Conservation (phyloP, 2,329 filamentous ascomycete genomes). For the Colletotrichum tamarilloi region DNA sequence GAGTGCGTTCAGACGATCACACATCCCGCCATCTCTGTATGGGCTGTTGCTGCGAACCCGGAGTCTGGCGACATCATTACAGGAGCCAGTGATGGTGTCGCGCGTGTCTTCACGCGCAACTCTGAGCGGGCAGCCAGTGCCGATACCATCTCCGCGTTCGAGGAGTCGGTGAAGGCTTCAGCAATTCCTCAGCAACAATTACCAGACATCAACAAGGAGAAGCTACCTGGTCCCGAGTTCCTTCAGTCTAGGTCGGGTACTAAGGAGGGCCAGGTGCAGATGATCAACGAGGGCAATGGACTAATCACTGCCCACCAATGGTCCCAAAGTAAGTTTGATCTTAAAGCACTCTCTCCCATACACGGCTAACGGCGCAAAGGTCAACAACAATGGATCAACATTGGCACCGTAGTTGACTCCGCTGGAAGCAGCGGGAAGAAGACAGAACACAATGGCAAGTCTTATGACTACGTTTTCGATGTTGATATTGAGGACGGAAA, state of each 20-base stretch:
- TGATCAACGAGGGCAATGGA: conserved; percentile 86
- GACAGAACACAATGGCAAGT: conserved; percentile 81
- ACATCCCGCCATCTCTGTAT: conserved; percentile 95
- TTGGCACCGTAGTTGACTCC: conserved; percentile 94
- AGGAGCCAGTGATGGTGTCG: conserved; percentile 88
- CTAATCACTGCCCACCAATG: conserved; percentile 89
- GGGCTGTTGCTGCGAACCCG: conserved; percentile 85
- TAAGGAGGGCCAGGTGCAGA: conserved; percentile 96
- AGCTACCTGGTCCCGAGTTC: conserved; percentile 89
- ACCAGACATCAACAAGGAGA: conserved; percentile 88
- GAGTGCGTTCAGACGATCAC: conserved; percentile 96
- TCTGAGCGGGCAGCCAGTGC: conserved; percentile 76
- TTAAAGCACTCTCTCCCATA: background rate
- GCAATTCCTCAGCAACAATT: conserved; percentile 90
- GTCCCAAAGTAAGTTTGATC: conserved; percentile 65
- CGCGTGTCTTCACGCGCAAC: conserved; percentile 84
- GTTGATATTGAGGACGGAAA: conserved; percentile 96
- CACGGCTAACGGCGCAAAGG: conserved; percentile 47
- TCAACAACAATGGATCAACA: conserved; percentile 81
- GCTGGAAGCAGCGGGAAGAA: conserved; percentile 85
- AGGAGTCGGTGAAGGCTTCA: conserved; percentile 83
- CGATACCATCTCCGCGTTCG: conserved; percentile 78
- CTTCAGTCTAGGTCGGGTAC: conserved; percentile 83
- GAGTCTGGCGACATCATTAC: conserved; percentile 93
- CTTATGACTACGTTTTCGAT: conserved; percentile 97